A percentile compares a stretch with the other conserved stretches of the same genome.
These are phyloP conservation scores for Podospora comata DNA, from an alignment of 495 filamentous ascomycete genomes.

Conservation along the genomic window DNA sequence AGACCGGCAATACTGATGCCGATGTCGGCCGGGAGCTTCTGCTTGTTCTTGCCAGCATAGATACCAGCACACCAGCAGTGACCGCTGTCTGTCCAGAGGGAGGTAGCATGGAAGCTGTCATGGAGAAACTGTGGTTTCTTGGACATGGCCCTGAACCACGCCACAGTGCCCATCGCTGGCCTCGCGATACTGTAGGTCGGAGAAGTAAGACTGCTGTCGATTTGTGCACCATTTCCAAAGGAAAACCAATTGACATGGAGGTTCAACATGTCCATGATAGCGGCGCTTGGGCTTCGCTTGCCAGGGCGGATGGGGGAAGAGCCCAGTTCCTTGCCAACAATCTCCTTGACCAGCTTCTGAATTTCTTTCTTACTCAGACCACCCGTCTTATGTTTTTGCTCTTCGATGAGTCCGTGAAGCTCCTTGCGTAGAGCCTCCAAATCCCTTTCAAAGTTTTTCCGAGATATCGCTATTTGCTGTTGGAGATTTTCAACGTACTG, in stretches of 20 bases:
- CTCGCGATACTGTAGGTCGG: slow-evolving; percentile 22
- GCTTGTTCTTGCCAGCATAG: slow-evolving; percentile 29
- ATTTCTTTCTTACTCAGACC: slow-evolving; percentile 35
- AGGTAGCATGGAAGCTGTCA: slow-evolving; percentile 44
- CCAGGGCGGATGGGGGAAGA: slow-evolving; percentile 9
- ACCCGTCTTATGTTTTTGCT: slow-evolving; percentile 12
- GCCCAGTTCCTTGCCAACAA: slow-evolving; percentile 37
- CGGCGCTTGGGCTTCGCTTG: slow-evolving; percentile 26
- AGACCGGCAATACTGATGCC: slow-evolving; percentile 43
- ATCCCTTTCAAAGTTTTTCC: slow-evolving; percentile 23
- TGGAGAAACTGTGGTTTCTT: slow-evolving; percentile 27
- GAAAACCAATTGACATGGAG: slow-evolving; percentile 44
- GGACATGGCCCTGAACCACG: slow-evolving; percentile 27
- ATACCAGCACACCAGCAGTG: slow-evolving; percentile 62
- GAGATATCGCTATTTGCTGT: slow-evolving; percentile 8
- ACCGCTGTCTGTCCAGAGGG: slow-evolving; percentile 57
- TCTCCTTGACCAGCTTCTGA: slow-evolving; percentile 31
- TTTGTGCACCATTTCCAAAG: slow-evolving; percentile 35
- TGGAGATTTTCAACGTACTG: not conserved
- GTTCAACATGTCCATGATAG: slow-evolving; percentile 30
- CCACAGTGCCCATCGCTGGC: slow-evolving; percentile 18
- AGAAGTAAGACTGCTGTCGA: slow-evolving; percentile 33
- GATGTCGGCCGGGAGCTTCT: slow-evolving; percentile 38
- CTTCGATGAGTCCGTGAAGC: slow-evolving; percentile 18
- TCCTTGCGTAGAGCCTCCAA: slow-evolving; percentile 21